Conservation (phyloP, 1,139 yeast species). For the Suhomyces wounanorum region DNA sequence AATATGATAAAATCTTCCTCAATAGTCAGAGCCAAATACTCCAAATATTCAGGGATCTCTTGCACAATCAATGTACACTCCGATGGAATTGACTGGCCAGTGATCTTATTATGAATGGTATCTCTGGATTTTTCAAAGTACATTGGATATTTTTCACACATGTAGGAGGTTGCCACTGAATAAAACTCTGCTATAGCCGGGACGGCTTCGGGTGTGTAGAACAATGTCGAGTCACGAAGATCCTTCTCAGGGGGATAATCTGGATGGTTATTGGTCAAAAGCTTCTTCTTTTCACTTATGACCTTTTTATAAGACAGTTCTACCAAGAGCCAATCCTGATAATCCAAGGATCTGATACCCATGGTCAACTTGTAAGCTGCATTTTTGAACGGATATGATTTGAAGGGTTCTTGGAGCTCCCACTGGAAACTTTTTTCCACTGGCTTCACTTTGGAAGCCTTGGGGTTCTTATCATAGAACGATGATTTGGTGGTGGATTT, state of each 20-base stretch:
- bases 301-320: slow-evolving; percentile 60
- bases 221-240: slow-evolving; percentile 31
- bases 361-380: slow-evolving; percentile 66
- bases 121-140: slow-evolving; percentile 41
- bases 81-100: slow-evolving; percentile 40
- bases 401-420: slow-evolving; percentile 45
- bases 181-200: slow-evolving; percentile 62
- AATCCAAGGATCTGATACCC: slow-evolving; percentile 60
- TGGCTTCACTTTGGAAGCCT: slow-evolving; percentile 17
- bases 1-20: slow-evolving; percentile 72
- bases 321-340: slow-evolving; percentile 66
- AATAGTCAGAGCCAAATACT: slow-evolving; percentile 46
- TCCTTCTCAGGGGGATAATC: slow-evolving; percentile 34
- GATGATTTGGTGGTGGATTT: slow-evolving; percentile 2
- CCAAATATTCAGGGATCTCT: slow-evolving; percentile 37
- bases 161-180: slow-evolving; percentile 45
- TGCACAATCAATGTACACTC: slow-evolving; percentile 14
- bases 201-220: slow-evolving; percentile 42
- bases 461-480: slow-evolving; percentile 6
- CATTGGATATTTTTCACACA: slow-evolving; percentile 62
- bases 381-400: slow-evolving; percentile 52
- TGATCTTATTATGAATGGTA: slow-evolving; percentile 44
- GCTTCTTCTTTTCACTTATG: slow-evolving; percentile 44
- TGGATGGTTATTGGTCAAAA: slow-evolving; percentile 43
- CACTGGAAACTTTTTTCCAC: slow-evolving; percentile 46